Evolutionary conservation across 2,329 filamentous ascomycete genomes (phyloP), one percentile per base, ranked within the genome.

Genomic region (Colletotrichum camelliae): DNA sequence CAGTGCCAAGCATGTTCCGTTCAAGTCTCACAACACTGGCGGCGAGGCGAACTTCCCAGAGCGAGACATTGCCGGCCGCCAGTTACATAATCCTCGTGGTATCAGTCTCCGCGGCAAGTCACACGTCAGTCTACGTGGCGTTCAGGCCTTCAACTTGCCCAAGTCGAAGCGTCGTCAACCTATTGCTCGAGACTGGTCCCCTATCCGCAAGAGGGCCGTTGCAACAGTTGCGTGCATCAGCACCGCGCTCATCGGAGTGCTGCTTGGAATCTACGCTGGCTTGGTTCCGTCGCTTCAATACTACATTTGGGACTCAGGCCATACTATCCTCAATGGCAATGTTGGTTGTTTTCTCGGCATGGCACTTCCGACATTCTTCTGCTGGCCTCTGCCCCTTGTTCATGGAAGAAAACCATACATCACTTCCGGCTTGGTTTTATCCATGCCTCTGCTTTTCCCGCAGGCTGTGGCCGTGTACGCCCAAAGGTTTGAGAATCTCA

Each of bases 231-330:
- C 93, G 12, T 96, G 94, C 81, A 85, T 93, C 78, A 95, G 94
- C 79, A 95, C 94, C 7, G 91, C 93, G 16, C 86, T 95, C 70
- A 88, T 96, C 61, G 94, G 94, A 0, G 85, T 94, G 31, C 87
- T 95, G 27, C 86, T 95, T 73, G 94, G 94, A 1, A 93, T 96
- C 27, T 96, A 96, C 81, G 93, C 93, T 70, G 94, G 94, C 4
- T 89, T 95, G 78, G 94, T 95, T 1, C 94, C 94, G n/a, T 91
- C 92, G 5, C 94, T 96, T 31, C 94, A 96, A 81, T 95, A 95
- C 82, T 93, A 92, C 79, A 91, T 96, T 77, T 92, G 91, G 29
- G 94, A 96, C 79, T 88, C 92, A 76, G 85, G 91, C 60, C 93
- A 95, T 79, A 88, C 91, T 75, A 89, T 92, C 2, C 92, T 95